phyloP scores from a whole-genome alignment of 1,139 yeast genomes.

The Yamadazyma mexicana region DNA sequence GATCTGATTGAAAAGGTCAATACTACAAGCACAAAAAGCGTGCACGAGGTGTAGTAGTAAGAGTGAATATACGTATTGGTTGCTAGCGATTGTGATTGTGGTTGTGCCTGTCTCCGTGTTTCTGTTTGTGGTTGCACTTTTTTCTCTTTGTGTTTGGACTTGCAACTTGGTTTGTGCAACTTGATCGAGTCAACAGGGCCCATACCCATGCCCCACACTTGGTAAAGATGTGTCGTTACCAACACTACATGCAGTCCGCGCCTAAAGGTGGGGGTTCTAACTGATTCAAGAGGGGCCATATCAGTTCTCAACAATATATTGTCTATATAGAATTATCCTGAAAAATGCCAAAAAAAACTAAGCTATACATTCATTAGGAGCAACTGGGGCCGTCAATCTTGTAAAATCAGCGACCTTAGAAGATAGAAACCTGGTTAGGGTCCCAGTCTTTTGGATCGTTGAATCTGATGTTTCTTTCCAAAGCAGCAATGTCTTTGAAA shows the following conservation, averaged over 20 bases:
- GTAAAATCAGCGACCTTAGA: constrained; percentile 6
- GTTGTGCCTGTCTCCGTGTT: not conserved
- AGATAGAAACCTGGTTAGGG: constrained; percentile 16
- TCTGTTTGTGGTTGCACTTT: not conserved
- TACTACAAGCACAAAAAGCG: constrained; percentile 7
- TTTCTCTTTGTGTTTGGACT: no score
- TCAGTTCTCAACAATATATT: constrained; percentile 4
- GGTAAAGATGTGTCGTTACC: no score
- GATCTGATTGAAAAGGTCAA: constrained; percentile 11
- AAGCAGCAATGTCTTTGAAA: constrained; percentile 47
- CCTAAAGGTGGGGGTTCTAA: no score
- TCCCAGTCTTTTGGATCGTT: constrained; percentile 60
- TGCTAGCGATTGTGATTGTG: constrained; percentile 17
- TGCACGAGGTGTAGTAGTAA: no score
- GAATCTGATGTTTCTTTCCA: constrained; percentile 74
- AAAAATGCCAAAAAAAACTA: constrained; percentile 1
- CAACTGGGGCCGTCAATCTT: no score
- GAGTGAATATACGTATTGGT: constrained; percentile 41
- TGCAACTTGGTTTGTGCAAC: not conserved
- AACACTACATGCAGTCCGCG: no score
- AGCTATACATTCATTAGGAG: not conserved
- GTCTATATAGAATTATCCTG: constrained; percentile 1
- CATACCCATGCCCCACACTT: no score
- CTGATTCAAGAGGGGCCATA: no score
- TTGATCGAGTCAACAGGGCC: not conserved